phyloP scores from a whole-genome alignment of 306 rosid species.

The Prunus dulcis region DNA sequence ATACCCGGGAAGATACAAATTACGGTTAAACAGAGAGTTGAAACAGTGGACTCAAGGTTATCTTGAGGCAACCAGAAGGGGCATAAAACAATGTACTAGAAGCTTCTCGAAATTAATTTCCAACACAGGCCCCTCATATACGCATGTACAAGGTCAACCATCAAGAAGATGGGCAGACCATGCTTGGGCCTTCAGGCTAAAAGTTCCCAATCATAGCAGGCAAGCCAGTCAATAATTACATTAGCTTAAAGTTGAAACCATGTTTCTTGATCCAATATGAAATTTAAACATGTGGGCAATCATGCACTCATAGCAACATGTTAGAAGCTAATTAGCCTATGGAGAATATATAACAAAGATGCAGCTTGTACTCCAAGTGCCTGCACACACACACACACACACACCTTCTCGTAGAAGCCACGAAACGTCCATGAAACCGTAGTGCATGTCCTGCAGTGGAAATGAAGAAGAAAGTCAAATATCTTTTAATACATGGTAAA shows the following conservation, averaged over 20 bases:
- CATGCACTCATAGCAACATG: neutral
- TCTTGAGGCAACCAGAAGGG: neutral
- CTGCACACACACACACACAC: conserved; percentile 6
- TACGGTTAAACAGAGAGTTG: neutral
- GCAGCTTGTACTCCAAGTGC: neutral
- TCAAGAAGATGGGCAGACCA: neutral
- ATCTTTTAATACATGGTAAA: conserved; percentile 8
- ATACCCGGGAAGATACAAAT: neutral
- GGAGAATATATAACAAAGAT: neutral
- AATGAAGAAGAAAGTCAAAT: neutral
- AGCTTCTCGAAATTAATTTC: neutral
- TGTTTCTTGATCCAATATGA: neutral
- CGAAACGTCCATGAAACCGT: conserved; percentile 98
- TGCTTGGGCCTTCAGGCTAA: neutral
- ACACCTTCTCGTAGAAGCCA: conserved; percentile 97
- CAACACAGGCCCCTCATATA: neutral
- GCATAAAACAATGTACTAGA: neutral
- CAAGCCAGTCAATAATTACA: neutral
- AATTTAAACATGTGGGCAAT: neutral
- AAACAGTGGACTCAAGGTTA: conserved; percentile 6
- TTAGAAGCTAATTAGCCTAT: neutral
- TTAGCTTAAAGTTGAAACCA: neutral
- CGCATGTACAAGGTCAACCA: neutral
- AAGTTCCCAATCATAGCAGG: neutral
- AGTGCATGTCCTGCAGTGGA: conserved; percentile 85